Evolutionary conservation across 163 green algal genomes (phyloP), one percentile per base, ranked within the genome.

Genomic region (Volvox carteri): DNA sequence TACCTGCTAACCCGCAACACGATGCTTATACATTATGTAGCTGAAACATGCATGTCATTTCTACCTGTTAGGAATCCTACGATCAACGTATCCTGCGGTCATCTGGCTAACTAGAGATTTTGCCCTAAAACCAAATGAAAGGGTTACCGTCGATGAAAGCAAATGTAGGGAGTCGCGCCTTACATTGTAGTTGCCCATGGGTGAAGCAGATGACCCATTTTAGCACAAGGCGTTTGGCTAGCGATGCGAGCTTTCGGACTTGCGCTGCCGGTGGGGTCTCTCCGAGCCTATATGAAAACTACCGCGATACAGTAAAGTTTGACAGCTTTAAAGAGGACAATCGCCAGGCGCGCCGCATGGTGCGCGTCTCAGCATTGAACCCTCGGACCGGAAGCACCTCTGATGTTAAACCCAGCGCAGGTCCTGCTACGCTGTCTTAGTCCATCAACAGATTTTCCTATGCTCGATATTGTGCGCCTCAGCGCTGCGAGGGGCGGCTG

Each of bases 321-420:
- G 80, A 87, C 42, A 41, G 11, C 1, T 68, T 54, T 16, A 87
- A 87, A 41, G 80, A 87, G 30, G 62, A 68, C 14, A 78, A 37
- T 44, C 60, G 80, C 2, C 42, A 78, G 25, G 46, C 80, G 16
- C 58, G 80, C 28, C 80, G 80, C 44, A 79, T 78, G 80, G 80
- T 87, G 80, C n/a, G 80, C 65, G 21, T 25, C 41, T n/a, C n/a
- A n/a, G n/a, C n/a, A n/a, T n/a, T n/a, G n/a, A n/a, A n/a, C n/a
- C n/a, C n/a, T n/a, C n/a, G n/a, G n/a, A n/a, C n/a, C n/a, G n/a
- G n/a, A n/a, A n/a, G n/a, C n/a, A n/a, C n/a, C n/a, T n/a, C n/a
- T n/a, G n/a, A n/a, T n/a, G n/a, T n/a, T n/a, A n/a, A n/a, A n/a
- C n/a, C n/a, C n/a, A n/a, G n/a, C n/a, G n/a, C n/a, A n/a, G n/a